Evolutionary conservation across 257 asterid genomes (phyloP).

Genomic region (Nicotiana paniculata): DNA sequence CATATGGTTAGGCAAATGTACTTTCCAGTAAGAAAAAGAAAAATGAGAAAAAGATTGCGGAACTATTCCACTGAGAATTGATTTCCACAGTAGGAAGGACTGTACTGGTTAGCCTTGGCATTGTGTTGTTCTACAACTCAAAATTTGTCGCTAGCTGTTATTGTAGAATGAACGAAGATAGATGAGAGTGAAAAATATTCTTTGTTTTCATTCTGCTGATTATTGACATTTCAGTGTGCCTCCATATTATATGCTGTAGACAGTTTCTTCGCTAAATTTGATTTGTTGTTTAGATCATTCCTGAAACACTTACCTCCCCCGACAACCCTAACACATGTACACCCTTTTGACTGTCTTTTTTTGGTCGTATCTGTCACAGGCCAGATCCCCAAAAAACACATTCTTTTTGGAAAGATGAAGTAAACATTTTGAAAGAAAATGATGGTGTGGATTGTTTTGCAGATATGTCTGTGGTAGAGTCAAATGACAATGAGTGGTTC

Average conservation of each 20-base stretch:
- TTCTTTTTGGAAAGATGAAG: background rate
- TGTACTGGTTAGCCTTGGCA: background rate
- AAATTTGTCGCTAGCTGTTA: background rate
- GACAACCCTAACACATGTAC: background rate
- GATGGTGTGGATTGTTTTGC: slow-evolving; percentile 18
- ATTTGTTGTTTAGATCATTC: background rate
- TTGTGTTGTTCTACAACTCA: background rate
- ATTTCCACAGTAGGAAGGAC: background rate
- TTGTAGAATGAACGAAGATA: background rate
- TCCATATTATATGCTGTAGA: background rate
- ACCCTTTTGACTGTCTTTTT: background rate
- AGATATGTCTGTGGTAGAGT: slow-evolving; percentile 73
- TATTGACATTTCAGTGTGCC: background rate
- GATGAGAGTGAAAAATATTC: background rate
- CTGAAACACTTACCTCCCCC: background rate
- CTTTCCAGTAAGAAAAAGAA: background rate
- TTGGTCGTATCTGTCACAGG: background rate
- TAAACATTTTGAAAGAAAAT: background rate
- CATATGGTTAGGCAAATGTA: background rate
- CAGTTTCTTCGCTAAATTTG: background rate
- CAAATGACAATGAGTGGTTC: slow-evolving; percentile 92
- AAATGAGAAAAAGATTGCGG: background rate
- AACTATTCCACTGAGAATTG: background rate
- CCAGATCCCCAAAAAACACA: background rate
- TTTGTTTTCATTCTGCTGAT: background rate